Evolutionary conservation across 371 early-diverging fungal species (phyloP), one percentile per base, ranked within the genome.

Genomic region (Mucor mucedo): DNA sequence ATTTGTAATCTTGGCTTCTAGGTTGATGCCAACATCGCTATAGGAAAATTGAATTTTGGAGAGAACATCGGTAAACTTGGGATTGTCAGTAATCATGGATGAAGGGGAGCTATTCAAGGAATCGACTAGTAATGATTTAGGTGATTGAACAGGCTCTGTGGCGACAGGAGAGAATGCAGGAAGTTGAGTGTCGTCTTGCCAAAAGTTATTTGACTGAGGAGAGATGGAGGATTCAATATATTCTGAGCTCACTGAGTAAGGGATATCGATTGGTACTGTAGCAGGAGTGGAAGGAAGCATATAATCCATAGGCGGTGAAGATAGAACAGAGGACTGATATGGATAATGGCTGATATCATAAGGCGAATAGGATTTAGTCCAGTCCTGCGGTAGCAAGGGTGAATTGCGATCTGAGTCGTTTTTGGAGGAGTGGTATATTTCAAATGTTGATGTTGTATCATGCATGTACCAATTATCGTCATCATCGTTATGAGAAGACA

Each of bases 31-130:
- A 14, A 60, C 35, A 10, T 75, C 76, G 29, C 63, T 70, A 42
- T 72, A 75, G 5, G 76, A 75, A 38, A 75, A 54, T 27, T 65
- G 49, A 42, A 75, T 60, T 55, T 68, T 72, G 5, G 76, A 72
- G 13, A 74, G 49, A 3, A 68, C 61, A 54, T 74, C 66, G 3
- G 62, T 58, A 1, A 62, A 40, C 7, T 45, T 11, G 32, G 62
- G 53, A 39, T 16, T 52, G 5, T 27, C 55, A 32, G 38, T 32
- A 5, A 55, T 5, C n/a, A 55, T 27, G 28, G 53, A 53, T 38
- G 53, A 41, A 28, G 39, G 57, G 21, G 21, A 21, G 21, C 21
- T 21, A 21, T 21, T 21, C 16, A 56, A 38, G 14, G 55, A 55
- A 30, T 53, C 55, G 2, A 35, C n/a, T 6, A 54, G 35, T 27